Percentiles rank a stretch among this genome's conserved stretches.
phyloP scores from a whole-genome alignment of 2,329 filamentous ascomycete genomes.

The Ophiosphaerella korrae region DNA sequence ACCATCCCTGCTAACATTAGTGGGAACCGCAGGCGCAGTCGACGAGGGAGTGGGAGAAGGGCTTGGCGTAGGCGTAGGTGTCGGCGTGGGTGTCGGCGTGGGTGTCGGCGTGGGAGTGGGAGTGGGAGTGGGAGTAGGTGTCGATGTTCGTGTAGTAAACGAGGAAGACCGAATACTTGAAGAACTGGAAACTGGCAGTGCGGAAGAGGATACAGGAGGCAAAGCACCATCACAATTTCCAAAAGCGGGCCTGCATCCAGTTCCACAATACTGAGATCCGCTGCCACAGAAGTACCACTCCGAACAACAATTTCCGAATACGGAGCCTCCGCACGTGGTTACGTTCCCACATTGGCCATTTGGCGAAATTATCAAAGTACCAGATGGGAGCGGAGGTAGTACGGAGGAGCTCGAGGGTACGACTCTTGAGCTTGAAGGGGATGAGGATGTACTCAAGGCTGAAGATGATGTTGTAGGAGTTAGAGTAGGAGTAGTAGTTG shows the following conservation, averaged over 20 bases:
- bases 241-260: conserved; percentile 32
- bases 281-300: conserved; percentile 34
- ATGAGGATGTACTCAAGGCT: neutral
- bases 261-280: conserved; percentile 30
- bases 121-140: neutral
- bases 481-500: conserved; percentile 20
- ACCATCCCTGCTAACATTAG: conserved; percentile 33
- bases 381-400: conserved; percentile 29
- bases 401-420: conserved; percentile 16
- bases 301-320: conserved; percentile 33
- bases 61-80: conserved; percentile 17
- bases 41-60: conserved; percentile 14
- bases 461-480: conserved; percentile 10
- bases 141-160: conserved; percentile 3
- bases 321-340: conserved; percentile 34
- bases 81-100: conserved; percentile 17
- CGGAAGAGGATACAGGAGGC: conserved; percentile 16
- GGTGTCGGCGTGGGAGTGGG: conserved; percentile 12
- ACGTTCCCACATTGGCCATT: conserved; percentile 37
- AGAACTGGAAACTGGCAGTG: conserved; percentile 13
- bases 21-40: conserved; percentile 19
- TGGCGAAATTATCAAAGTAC: conserved; percentile 26
- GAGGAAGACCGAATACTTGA: neutral
- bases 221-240: conserved; percentile 27
- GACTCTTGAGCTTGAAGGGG: conserved; percentile 9